Conservation (phyloP, 805 yeast genomes). For the Isabelozyma gotoi region DNA sequence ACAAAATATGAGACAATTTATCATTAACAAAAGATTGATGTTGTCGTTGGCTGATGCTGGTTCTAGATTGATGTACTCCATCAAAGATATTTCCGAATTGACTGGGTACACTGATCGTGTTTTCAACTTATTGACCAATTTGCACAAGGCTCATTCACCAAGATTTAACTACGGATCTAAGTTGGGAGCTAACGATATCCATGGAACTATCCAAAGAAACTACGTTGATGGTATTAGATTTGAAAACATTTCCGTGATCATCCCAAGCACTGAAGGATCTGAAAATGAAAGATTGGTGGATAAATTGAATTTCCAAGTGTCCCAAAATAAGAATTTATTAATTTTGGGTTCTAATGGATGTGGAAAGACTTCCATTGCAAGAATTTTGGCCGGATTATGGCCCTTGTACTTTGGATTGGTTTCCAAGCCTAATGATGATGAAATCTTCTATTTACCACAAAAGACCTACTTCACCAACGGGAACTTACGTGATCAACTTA, state of each 20-base stretch:
- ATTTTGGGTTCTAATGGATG: constrained; percentile 86
- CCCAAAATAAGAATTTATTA: constrained; percentile 65
- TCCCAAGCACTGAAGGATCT: constrained; percentile 66
- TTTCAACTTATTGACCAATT: constrained; percentile 67
- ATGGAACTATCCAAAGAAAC: constrained; percentile 78
- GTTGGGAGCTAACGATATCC: constrained; percentile 49
- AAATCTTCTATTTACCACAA: constrained; percentile 80
- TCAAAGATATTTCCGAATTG: constrained; percentile 85
- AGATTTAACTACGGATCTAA: constrained; percentile 51
- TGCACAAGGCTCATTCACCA: constrained; percentile 79
- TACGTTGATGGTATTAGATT: constrained; percentile 73
- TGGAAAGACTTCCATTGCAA: constrained; percentile 84
- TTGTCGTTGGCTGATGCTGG: constrained; percentile 94
- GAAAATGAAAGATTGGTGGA: constrained; percentile 60
- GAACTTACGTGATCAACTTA: constrained; percentile 85
- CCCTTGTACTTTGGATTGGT: constrained; percentile 82
- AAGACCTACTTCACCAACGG: constrained; percentile 82
- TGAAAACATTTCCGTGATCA: constrained; percentile 77
- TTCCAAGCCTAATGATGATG: constrained; percentile 70
- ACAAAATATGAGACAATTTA: constrained; percentile 79
- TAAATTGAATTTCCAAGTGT: constrained; percentile 60
- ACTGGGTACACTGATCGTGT: constrained; percentile 90
- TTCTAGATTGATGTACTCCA: constrained; percentile 88
- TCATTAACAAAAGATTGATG: constrained; percentile 88
- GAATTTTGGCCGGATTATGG: constrained; percentile 88